Evolutionary conservation across 75 land plant genomes (phyloP).

Genomic region (Adiantum capillusveneris): DNA sequence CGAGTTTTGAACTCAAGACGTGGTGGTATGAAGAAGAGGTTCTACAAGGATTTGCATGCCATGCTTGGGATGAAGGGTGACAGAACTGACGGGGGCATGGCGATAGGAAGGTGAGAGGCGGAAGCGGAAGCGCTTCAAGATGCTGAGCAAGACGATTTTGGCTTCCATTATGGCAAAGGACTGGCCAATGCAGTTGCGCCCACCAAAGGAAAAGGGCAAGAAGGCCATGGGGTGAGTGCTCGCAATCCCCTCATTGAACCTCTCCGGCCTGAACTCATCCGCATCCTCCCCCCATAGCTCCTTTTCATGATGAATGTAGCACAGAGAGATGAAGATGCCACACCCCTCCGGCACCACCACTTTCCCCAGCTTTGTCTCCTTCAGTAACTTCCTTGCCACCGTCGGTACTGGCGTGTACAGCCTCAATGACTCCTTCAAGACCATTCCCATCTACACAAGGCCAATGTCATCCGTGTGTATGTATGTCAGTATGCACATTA

Average conservation of each 20-base stretch:
- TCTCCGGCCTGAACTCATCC: constrained; percentile 24
- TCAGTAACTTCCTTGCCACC: constrained; percentile 5
- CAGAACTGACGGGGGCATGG: neutral
- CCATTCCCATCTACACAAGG: constrained; percentile 33
- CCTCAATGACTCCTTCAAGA: constrained; percentile 43
- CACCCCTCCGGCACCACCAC: constrained; percentile 28
- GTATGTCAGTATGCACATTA: too few relatives aligned
- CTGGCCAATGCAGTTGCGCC: too few relatives aligned
- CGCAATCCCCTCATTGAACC: constrained; percentile 21
- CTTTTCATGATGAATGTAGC: constrained; percentile 14
- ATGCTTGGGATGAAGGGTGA: constrained; percentile 25
- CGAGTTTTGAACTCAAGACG: too few relatives aligned
- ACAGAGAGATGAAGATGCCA: constrained; percentile 26
- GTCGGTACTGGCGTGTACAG: constrained; percentile 37
- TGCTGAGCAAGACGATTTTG: too few relatives aligned
- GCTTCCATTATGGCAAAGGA: too few relatives aligned
- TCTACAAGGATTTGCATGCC: constrained; percentile 19
- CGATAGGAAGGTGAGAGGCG: too few relatives aligned
- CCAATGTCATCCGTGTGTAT: too few relatives aligned
- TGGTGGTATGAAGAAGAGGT: too few relatives aligned
- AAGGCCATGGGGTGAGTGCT: constrained; percentile 1
- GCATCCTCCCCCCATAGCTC: constrained; percentile 32
- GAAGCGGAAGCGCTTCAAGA: too few relatives aligned
- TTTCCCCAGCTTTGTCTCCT: constrained; percentile 17
- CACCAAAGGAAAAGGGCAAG: too few relatives aligned